These are phyloP conservation scores for Harringtonia aguacate DNA, from an alignment of 2,329 filamentous ascomycete genomes.

Conservation along the genomic window DNA sequence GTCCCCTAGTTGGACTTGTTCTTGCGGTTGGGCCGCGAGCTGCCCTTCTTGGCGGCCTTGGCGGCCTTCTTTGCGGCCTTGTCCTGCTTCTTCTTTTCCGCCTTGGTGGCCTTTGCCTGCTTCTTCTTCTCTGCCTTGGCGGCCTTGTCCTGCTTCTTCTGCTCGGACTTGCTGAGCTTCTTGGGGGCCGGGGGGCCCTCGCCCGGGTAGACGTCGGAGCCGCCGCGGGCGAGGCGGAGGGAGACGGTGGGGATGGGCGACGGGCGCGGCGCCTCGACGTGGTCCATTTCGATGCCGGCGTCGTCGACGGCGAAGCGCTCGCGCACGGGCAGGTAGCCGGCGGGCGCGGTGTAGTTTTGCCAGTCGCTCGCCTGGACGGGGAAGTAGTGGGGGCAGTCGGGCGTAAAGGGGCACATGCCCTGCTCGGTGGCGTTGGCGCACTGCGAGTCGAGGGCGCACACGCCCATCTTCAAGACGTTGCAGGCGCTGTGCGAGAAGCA, in stretches of 20 bases:
- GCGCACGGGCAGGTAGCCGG: not conserved
- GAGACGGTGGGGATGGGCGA: too few species aligned
- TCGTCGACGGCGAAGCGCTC: not conserved
- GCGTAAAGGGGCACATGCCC: constrained; percentile 6
- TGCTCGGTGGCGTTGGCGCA: not conserved
- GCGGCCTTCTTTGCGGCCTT: not conserved
- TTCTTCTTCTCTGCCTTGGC: not conserved
- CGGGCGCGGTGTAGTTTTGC: not conserved
- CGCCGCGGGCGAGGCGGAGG: not conserved
- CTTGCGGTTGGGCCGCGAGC: too few species aligned
- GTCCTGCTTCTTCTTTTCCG: not conserved
- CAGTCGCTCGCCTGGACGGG: constrained; percentile 2
- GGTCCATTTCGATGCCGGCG: not conserved
- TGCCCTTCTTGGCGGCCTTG: not conserved
- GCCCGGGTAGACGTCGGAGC: not conserved
- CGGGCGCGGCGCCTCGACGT: too few species aligned
- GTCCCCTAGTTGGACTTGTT: too few species aligned
- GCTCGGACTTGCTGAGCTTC: not conserved
- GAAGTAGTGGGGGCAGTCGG: constrained; percentile 1
- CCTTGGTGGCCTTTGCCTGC: not conserved
- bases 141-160: not conserved
- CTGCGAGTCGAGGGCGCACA: not conserved
- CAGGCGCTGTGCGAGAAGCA: constrained; percentile 5
- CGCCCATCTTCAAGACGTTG: not conserved
- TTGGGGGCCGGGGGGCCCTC: too few species aligned